phyloP scores from a whole-genome alignment of 176 grass and related monocot genomes.

The Oryza rufipogon region DNA sequence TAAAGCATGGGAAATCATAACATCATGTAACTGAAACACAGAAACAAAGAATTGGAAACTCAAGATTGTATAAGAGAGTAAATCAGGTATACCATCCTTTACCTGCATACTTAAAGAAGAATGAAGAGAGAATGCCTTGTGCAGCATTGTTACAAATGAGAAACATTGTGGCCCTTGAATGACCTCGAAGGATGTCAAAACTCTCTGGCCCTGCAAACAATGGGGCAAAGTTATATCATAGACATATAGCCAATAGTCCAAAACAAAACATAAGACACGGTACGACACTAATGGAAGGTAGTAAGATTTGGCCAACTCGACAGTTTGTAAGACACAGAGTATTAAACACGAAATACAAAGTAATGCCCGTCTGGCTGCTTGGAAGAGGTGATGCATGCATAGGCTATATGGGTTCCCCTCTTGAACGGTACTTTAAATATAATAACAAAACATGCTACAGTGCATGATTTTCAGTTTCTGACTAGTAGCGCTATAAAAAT shows the following conservation, averaged over 20 bases:
- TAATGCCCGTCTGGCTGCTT: background rate
- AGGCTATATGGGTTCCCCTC: background rate
- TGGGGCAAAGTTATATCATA: constrained; percentile 38
- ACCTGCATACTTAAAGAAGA: constrained; percentile 99
- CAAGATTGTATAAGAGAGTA: constrained; percentile 20
- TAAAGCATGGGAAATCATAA: constrained; percentile 9
- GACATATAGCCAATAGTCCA: constrained; percentile 28
- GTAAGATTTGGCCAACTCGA: background rate
- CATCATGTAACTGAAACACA: background rate
- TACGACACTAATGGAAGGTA: background rate
- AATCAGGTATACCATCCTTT: constrained; percentile 19
- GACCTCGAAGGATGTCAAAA: constrained; percentile 93
- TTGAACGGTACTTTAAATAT: constrained; percentile 1
- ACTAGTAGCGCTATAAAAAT: background rate
- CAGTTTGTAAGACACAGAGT: background rate
- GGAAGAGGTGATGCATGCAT: background rate
- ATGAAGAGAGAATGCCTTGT: constrained; percentile 98
- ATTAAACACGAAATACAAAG: background rate
- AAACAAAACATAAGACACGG: constrained; percentile 21
- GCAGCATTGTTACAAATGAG: constrained; percentile 99
- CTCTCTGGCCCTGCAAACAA: constrained; percentile 76
- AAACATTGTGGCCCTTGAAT: constrained; percentile 94
- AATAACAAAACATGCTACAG: background rate
- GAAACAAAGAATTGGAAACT: background rate
- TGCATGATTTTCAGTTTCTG: background rate